Evolutionary conservation across 2,329 filamentous ascomycete species (phyloP).

Genomic region (Apiospora rasikravindrae): DNA sequence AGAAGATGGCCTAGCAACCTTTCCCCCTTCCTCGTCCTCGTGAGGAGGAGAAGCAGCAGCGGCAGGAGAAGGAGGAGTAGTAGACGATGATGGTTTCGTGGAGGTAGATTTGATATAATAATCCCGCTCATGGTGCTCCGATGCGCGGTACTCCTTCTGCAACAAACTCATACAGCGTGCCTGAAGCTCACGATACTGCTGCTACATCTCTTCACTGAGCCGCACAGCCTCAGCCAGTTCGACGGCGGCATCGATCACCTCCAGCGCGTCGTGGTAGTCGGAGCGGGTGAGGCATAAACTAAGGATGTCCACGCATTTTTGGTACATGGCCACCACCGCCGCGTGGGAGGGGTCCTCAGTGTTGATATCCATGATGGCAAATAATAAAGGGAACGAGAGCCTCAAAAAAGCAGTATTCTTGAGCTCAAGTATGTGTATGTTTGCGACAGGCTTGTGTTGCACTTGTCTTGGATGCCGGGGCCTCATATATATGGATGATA

Average conservation of each 20-base stretch:
- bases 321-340: neutral
- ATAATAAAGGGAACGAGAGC: neutral
- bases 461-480: neutral
- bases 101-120: neutral
- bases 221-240: neutral
- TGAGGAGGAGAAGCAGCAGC: neutral
- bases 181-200: neutral
- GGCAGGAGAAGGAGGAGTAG: neutral
- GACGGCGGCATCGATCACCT: neutral
- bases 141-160: neutral
- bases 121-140: neutral
- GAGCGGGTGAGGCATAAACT: neutral
- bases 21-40: neutral
- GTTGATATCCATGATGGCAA: neutral
- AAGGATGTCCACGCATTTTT: neutral
- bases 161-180: neutral
- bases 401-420: neutral
- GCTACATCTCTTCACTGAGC: neutral
- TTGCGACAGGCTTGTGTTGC: neutral
- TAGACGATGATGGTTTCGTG: neutral
- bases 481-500: neutral
- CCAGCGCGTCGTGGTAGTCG: neutral
- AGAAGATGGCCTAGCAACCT: neutral
- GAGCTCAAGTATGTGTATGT: neutral
- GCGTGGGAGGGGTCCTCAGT: neutral